A percentile compares a stretch with the other conserved stretches of the same genome.
Evolutionary conservation across 2,329 filamentous ascomycete species (phyloP).

Genomic region (Diatrype stigma): DNA sequence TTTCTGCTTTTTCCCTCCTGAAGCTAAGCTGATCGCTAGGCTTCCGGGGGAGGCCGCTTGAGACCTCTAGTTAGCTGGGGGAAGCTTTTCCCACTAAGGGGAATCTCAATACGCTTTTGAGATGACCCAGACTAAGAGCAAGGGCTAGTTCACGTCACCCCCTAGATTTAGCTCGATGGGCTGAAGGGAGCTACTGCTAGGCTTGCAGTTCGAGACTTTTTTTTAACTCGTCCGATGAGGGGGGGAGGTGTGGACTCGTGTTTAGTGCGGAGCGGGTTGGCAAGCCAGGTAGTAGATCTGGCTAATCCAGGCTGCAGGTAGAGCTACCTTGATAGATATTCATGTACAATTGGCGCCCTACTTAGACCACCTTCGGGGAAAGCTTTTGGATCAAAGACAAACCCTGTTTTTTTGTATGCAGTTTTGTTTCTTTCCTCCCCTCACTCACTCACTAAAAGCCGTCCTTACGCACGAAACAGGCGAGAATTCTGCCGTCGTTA

Average conservation of each 20-base stretch:
- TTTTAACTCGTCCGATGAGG: neutral
- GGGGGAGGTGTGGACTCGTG: neutral
- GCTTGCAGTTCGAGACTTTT: neutral
- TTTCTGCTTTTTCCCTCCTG: conserved; percentile 5
- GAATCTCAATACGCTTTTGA: neutral
- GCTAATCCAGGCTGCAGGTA: neutral
- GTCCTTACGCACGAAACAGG: neutral
- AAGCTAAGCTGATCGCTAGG: neutral
- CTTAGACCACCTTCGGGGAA: neutral
- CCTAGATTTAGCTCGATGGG: neutral
- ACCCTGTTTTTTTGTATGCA: neutral
- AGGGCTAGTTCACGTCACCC: neutral
- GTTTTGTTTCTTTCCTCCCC: neutral
- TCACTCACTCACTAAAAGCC: neutral
- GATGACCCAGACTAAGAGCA: neutral
- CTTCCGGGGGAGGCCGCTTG: neutral
- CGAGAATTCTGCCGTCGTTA: neutral
- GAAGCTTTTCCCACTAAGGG: neutral
- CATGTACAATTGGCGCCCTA: neutral
- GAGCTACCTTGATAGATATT: neutral
- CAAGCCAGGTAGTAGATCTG: neutral
- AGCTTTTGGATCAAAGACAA: neutral
- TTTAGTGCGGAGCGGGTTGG: neutral
- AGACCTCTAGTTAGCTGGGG: neutral
- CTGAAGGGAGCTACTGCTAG: conserved; percentile 1